Percentiles rank a stretch among this genome's conserved stretches.
These are phyloP conservation scores for Oryza officinalis DNA, from an alignment of 176 grass and related monocot species.

Conservation along the genomic window DNA sequence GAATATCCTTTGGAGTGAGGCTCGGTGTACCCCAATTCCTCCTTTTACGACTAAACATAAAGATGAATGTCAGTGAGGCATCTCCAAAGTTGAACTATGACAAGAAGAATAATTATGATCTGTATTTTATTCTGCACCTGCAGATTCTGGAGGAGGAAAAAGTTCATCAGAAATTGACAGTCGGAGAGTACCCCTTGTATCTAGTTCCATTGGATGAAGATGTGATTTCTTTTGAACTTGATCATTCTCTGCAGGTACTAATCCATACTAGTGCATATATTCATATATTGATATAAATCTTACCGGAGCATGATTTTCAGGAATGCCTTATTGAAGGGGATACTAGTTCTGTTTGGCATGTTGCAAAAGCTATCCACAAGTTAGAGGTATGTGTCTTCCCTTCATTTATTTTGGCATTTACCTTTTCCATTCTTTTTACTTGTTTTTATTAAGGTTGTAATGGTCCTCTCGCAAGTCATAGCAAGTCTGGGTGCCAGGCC, in stretches of 20 bases:
- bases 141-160: slow-evolving; percentile 96
- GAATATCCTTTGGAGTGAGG: not conserved
- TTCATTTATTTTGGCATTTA: slow-evolving; percentile 10
- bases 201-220: slow-evolving; percentile 89
- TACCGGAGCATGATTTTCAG: slow-evolving; percentile 44
- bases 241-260: slow-evolving; percentile 77
- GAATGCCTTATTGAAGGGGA: slow-evolving; percentile 87
- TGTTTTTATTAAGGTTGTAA: not conserved
- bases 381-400: slow-evolving; percentile 66
- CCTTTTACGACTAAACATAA: not conserved
- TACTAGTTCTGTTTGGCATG: slow-evolving; percentile 95
- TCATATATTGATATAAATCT: slow-evolving; percentile 23
- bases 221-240: slow-evolving; percentile 91
- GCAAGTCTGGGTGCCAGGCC: not conserved
- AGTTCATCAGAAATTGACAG: slow-evolving; percentile 72
- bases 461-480: not conserved
- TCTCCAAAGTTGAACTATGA: not conserved
- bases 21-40: not conserved
- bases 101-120: not conserved
- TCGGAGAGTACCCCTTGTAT: slow-evolving; percentile 92
- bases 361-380: slow-evolving; percentile 96
- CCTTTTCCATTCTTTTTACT: not conserved
- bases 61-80: slow-evolving; percentile 3
- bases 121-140: slow-evolving; percentile 25
- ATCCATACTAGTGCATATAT: slow-evolving; percentile 9